Base-by-base conservation (phyloP, 306 rosid species). In the Lathyrus aphaca region DNA sequence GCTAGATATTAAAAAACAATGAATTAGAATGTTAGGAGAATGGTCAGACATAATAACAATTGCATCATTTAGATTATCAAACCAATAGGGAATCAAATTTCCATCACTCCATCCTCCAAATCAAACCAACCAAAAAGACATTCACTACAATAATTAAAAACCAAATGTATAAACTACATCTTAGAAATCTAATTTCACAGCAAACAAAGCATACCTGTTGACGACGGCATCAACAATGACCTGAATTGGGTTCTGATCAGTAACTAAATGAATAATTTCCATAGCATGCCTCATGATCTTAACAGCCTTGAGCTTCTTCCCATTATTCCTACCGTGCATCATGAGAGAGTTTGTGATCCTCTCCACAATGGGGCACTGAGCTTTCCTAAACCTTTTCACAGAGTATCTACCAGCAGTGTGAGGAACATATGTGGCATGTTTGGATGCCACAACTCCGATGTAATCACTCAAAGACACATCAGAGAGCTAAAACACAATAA, bases 341-440 rank as follows among this genome's bases (percentile, higher is more conserved):
- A 86, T 86, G 42, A 86, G 83, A 1, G 88, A 86, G 75, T 86
- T 86, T 1, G 91, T 86, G 64, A 86, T 86, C 53, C 91, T 84
- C 86, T 86, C 91, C 23, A 86, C 74, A 16, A 86, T 84, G 12
- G 91, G 88, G 58, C 91, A 86, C 69, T 86, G 88, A 0, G 91
- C 91, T 25, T 86, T 86, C 51, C 91, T 74, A 72, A 86, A 86
- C 8, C 91, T 54, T 83, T 83, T 86, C 6, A 65, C 80, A 0
- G 91, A 86, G 66, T 83, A 86, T 45, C 91, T 81, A 1, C 91
- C 91, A 46, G 91, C 88, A 4, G 88, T 86, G 77, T 86, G 91
- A 13, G 91, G 91, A 72, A 86, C 88, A 61, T 79, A 86, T 1
- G 91, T 86, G 0, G 88, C 88, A 19, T 86, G 85, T 76, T 86